Conservation (phyloP, 2,329 filamentous ascomycete genomes). For the Xylariaceae sp. region DNA sequence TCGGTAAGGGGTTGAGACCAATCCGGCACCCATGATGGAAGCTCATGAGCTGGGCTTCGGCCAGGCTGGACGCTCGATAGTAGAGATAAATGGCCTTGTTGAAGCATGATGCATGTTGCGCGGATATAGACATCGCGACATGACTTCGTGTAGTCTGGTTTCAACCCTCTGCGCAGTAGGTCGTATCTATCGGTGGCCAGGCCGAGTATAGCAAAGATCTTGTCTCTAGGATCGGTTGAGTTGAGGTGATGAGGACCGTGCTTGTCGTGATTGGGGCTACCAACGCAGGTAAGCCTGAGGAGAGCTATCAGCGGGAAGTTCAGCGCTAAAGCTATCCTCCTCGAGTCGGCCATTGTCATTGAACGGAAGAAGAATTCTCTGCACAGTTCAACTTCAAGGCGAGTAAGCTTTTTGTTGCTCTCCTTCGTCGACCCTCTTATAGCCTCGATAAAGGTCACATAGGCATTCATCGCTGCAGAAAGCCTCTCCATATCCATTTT, state of each 20-base stretch:
- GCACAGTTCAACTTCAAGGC: background rate
- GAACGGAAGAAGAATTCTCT: background rate
- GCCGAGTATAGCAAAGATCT: conserved; percentile 21
- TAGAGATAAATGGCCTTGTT: conserved; percentile 11
- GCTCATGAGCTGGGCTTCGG: background rate
- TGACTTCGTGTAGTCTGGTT: conserved; percentile 19
- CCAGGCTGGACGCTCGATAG: conserved; percentile 18
- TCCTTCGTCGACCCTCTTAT: background rate
- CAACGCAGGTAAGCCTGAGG: conserved; percentile 10
- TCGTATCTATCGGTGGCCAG: conserved; percentile 11
- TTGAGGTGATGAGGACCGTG: conserved; percentile 16
- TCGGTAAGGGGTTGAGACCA: conserved; percentile 20
- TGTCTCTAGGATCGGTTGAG: conserved; percentile 21
- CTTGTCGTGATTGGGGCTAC: conserved; percentile 6
- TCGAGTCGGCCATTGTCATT: conserved; percentile 1
- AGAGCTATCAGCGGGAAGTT: conserved; percentile 6
- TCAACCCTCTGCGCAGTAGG: conserved; percentile 6
- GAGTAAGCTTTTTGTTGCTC: background rate
- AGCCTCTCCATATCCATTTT: conserved; percentile 15
- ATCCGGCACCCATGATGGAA: conserved; percentile 26
- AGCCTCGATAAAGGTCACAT: background rate
- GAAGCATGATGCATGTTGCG: conserved; percentile 15
- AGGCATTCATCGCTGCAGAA: conserved; percentile 16
- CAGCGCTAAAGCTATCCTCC: conserved; percentile 4
- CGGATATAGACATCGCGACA: conserved; percentile 16